Evolutionary conservation across 164 flowering plant species (phyloP).

Genomic region (Berberis thunbergii): DNA sequence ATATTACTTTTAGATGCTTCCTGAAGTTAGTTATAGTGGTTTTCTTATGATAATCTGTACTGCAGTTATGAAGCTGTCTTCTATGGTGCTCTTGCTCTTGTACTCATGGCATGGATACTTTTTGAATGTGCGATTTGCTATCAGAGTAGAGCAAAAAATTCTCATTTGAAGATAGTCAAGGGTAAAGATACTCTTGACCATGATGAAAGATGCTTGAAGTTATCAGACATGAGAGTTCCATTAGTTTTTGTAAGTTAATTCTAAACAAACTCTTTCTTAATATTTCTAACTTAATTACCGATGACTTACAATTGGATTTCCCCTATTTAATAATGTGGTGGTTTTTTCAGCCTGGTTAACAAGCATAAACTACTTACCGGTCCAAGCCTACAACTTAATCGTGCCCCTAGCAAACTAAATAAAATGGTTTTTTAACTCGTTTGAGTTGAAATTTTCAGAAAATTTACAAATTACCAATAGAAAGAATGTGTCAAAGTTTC

Average conservation of each 20-base stretch:
- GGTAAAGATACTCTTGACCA: conserved; percentile 24
- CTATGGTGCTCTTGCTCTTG: conserved; percentile 73
- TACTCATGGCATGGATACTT: conserved; percentile 83
- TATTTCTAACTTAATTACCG: neutral
- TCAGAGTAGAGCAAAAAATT: conserved; percentile 17
- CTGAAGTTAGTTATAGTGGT: conserved; percentile 3
- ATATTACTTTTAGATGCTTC: conserved; percentile 1
- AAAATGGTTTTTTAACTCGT: too few relatives aligned
- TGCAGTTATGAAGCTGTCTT: conserved; percentile 95
- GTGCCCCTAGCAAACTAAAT: too few relatives aligned
- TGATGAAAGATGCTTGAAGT: conserved; percentile 49
- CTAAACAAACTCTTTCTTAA: neutral
- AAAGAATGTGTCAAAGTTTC: too few relatives aligned
- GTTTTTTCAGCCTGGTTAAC: too few relatives aligned
- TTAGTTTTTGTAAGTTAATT: conserved; percentile 65
- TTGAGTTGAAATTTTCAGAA: too few relatives aligned
- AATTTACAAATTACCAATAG: too few relatives aligned
- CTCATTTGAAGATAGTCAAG: conserved; percentile 16
- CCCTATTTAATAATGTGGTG: too few relatives aligned
- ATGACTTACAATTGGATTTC: too few relatives aligned
- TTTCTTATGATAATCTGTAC: conserved; percentile 2
- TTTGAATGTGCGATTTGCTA: conserved; percentile 52
- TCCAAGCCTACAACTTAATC: too few relatives aligned
- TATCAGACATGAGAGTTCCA: conserved; percentile 80
- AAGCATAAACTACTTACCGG: too few relatives aligned